These are phyloP conservation scores for Aspergillus costaricaensis DNA, from an alignment of 2,329 filamentous ascomycete species.

Conservation along the genomic window DNA sequence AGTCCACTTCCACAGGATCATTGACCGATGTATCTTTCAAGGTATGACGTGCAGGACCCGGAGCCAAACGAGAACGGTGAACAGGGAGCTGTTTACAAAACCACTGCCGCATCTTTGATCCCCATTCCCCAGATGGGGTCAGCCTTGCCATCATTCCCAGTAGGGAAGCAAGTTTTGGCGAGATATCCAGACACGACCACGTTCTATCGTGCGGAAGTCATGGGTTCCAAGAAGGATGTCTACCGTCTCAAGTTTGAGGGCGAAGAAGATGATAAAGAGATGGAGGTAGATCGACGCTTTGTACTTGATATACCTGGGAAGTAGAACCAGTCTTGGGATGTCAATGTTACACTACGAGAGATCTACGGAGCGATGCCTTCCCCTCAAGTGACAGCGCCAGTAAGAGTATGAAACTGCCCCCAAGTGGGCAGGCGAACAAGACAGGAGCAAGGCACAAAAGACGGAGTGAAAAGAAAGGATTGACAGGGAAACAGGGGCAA, in stretches of 20 bases:
- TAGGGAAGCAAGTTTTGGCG: conserved; percentile 72
- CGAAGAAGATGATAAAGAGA: conserved; percentile 71
- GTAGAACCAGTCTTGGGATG: conserved; percentile 22
- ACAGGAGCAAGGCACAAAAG: background rate
- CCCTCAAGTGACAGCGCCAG: background rate
- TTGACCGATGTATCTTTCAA: conserved; percentile 30
- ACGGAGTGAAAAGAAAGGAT: background rate
- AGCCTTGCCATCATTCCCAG: conserved; percentile 61
- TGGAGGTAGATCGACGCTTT: conserved; percentile 73
- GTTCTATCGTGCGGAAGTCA: conserved; percentile 81
- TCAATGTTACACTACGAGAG: background rate
- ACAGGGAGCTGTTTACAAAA: conserved; percentile 64
- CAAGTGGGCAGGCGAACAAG: background rate
- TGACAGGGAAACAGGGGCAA: too few species aligned
- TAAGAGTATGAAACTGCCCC: background rate
- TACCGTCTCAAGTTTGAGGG: conserved; percentile 72
- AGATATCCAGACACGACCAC: conserved; percentile 82
- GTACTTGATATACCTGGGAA: conserved; percentile 70
- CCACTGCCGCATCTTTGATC: conserved; percentile 74
- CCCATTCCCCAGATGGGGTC: conserved; percentile 67
- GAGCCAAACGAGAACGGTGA: conserved; percentile 71
- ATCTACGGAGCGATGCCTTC: background rate
- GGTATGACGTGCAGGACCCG: conserved; percentile 78
- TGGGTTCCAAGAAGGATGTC: conserved; percentile 61
- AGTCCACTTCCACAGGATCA: conserved; percentile 8